phyloP scores from a whole-genome alignment of 169 alveolate species.

The Cyclospora cayetanensis region DNA sequence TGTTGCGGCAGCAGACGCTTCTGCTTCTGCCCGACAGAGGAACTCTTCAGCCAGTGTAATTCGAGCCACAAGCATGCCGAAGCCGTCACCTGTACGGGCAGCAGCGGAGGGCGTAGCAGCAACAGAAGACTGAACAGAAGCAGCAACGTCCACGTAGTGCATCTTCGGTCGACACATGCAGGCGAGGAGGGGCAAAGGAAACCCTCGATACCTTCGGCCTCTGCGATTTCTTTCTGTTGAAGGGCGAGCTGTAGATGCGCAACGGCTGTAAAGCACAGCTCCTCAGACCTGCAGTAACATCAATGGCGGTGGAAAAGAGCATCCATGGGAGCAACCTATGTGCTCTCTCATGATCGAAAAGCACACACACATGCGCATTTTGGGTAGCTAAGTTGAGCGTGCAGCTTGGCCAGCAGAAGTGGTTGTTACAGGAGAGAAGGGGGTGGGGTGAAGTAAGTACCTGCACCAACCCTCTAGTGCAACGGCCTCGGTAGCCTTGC shows the following conservation, averaged over 20 bases:
- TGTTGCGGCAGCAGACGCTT: constrained; percentile 16
- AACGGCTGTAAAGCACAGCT: constrained; percentile 6
- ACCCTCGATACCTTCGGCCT: constrained; percentile 5
- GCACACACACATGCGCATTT: no score
- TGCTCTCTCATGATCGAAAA: no score
- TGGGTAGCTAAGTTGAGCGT: no score
- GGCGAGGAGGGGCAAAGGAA: neutral
- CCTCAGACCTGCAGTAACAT: constrained; percentile 17
- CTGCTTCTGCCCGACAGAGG: constrained; percentile 18
- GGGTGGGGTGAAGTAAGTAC: no score
- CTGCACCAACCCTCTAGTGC: constrained; percentile 47
- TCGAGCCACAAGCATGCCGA: constrained; percentile 33
- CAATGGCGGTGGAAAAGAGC: neutral
- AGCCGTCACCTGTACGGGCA: constrained; percentile 34
- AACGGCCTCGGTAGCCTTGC: constrained; percentile 51
- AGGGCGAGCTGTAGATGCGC: constrained; percentile 51
- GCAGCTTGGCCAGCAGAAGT: no score
- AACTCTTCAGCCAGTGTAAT: constrained; percentile 15
- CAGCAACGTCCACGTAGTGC: neutral
- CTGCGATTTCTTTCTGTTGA: constrained; percentile 10
- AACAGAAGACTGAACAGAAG: neutral
- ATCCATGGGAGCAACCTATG: neutral
- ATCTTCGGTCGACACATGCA: neutral
- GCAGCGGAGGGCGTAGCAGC: neutral
- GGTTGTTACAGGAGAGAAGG: no score